A percentile compares a stretch with the other conserved stretches of the same genome.
Evolutionary conservation across 768 basidiomycete genomes (phyloP).

Genomic region (Lactarius sp.): DNA sequence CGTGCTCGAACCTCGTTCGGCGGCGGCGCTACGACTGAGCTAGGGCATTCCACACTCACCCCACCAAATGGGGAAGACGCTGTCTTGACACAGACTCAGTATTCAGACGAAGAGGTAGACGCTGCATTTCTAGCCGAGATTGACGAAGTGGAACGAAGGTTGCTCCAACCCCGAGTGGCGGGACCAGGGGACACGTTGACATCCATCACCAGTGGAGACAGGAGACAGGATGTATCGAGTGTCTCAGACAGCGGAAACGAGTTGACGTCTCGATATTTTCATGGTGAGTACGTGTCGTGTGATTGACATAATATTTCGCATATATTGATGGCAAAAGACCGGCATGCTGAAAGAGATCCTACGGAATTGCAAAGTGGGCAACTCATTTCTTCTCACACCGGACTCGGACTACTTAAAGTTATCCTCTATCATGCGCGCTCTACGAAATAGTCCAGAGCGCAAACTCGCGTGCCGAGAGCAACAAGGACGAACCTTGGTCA

Average conservation of each 20-base stretch:
- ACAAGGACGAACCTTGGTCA: neutral
- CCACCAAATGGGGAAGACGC: neutral
- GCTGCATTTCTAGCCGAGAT: slow-evolving; percentile 21
- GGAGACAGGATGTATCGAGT: neutral
- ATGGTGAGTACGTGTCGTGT: slow-evolving; percentile 2
- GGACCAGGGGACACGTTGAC: neutral
- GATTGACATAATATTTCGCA: neutral
- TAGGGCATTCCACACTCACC: neutral
- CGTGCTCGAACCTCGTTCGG: neutral
- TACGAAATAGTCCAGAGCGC: neutral
- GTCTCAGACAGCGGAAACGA: neutral
- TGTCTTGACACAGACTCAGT: slow-evolving; percentile 11
- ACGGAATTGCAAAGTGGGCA: slow-evolving; percentile 7
- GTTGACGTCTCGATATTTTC: slow-evolving; percentile 16
- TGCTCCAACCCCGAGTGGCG: neutral
- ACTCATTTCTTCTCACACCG: neutral
- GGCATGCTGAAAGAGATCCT: neutral
- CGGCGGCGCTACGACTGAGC: neutral
- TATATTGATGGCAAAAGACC: neutral
- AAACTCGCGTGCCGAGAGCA: neutral
- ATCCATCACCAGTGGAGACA: neutral
- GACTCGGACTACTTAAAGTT: neutral
- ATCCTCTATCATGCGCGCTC: neutral
- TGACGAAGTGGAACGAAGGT: slow-evolving; percentile 6
- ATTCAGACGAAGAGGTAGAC: slow-evolving; percentile 31